Evolutionary conservation across 2,329 filamentous ascomycete genomes (phyloP).

Genomic region (Aspergillus ibericus): DNA sequence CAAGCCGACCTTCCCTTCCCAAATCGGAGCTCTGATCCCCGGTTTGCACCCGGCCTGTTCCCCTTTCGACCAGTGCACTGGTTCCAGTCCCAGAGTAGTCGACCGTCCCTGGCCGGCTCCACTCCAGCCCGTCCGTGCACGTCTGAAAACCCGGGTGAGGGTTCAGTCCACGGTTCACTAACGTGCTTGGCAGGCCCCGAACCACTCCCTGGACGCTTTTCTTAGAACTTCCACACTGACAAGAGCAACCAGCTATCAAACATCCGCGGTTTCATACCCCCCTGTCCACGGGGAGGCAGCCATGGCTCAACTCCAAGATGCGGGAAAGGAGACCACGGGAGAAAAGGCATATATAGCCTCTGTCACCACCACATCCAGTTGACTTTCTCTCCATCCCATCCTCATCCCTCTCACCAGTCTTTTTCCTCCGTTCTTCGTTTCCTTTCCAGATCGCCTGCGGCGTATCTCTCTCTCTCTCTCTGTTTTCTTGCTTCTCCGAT

Average conservation of each 20-base stretch:
- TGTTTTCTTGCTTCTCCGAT: neutral
- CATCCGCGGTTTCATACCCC: neutral
- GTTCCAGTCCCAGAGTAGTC: neutral
- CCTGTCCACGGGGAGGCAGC: neutral
- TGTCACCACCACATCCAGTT: neutral
- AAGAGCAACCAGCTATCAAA: neutral
- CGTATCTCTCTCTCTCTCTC: neutral
- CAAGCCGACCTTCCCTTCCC: neutral
- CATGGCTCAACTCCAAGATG: neutral
- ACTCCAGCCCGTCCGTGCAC: neutral
- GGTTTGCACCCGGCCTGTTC: neutral
- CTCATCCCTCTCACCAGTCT: neutral
- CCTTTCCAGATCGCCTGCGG: neutral
- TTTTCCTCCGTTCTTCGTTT: neutral
- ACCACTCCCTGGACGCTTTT: neutral
- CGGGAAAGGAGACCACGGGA: neutral
- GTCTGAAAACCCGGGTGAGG: neutral
- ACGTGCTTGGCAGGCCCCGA: neutral
- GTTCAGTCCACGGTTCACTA: neutral
- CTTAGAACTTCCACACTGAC: neutral
- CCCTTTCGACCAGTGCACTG: neutral
- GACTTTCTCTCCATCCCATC: neutral
- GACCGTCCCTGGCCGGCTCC: neutral
- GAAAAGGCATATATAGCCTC: conserved; percentile 1
- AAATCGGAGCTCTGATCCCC: neutral